Conservation (phyloP, 768 basidiomycete genomes). For the Suillus americanus region DNA sequence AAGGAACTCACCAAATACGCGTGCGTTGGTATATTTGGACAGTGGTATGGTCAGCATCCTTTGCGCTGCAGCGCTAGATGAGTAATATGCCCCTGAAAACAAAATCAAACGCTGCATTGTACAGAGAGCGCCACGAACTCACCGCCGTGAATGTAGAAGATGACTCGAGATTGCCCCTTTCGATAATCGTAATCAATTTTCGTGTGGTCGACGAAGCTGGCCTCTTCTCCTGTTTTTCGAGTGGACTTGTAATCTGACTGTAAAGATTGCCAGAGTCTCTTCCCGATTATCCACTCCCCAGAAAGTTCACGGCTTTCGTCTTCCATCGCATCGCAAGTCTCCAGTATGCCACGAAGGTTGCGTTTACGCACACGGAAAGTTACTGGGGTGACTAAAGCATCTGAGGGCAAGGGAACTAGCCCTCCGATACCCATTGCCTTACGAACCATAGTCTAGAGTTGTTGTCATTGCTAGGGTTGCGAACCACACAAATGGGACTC, state of each 20-base stretch:
- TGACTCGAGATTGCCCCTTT: conserved; percentile 69
- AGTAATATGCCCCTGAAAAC: conserved; percentile 81
- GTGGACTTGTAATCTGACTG: conserved; percentile 76
- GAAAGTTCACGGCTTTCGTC: conserved; percentile 77
- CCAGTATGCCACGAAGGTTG: conserved; percentile 76
- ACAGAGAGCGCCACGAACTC: conserved; percentile 21
- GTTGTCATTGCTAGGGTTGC: conserved; percentile 5
- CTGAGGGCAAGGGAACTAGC: conserved; percentile 83
- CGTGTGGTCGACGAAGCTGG: conserved; percentile 17
- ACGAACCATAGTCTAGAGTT: conserved; percentile 46
- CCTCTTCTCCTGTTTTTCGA: conserved; percentile 24
- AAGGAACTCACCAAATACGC: conserved; percentile 74
- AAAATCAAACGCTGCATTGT: conserved; percentile 7
- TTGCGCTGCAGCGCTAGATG: conserved; percentile 89
- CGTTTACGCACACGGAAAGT: conserved; percentile 81
- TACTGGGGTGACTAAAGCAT: conserved; percentile 93
- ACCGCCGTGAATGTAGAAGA: conserved; percentile 96
- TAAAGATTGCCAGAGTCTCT: conserved; percentile 83
- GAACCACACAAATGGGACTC: conserved; percentile 24
- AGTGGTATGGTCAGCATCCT: conserved; percentile 88
- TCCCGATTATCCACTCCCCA: conserved; percentile 98
- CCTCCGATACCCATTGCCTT: conserved; percentile 76
- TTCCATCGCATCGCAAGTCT: conserved; percentile 72
- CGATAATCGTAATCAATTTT: conserved; percentile 19
- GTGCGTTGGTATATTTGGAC: conserved; percentile 83